phyloP scores from a whole-genome alignment of 1,284 basidiomycete species.

The Cryptococcus sp. region DNA sequence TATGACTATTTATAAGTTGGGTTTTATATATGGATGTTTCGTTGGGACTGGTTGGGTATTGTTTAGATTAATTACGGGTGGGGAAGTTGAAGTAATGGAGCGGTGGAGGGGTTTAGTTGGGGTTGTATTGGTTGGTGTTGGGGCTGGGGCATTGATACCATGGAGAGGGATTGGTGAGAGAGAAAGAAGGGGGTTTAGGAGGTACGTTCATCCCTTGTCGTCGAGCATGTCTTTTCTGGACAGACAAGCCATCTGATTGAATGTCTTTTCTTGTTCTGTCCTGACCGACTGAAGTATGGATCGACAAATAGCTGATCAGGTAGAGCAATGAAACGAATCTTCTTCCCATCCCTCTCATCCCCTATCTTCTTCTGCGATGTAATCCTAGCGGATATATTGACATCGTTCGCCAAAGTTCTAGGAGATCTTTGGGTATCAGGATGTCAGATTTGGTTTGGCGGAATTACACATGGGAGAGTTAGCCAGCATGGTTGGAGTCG shows the following conservation, averaged over 20 bases:
- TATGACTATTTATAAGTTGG: slow-evolving; percentile 64
- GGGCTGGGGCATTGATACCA: slow-evolving; percentile 62
- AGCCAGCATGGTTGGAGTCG: slow-evolving; percentile 59
- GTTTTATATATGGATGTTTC: slow-evolving; percentile 58
- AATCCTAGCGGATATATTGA: slow-evolving; percentile 90
- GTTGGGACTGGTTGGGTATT: slow-evolving; percentile 61
- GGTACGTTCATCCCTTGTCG: slow-evolving; percentile 54
- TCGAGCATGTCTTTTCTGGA: too few species aligned
- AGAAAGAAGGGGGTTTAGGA: slow-evolving; percentile 68
- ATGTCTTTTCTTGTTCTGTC: not conserved
- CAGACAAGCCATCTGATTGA: slow-evolving; percentile 3
- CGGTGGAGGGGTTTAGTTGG: slow-evolving; percentile 69
- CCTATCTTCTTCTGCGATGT: slow-evolving; percentile 85
- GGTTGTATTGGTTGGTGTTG: slow-evolving; percentile 58
- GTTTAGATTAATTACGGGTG: slow-evolving; percentile 60
- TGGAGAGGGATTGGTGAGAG: slow-evolving; percentile 61
- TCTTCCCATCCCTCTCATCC: slow-evolving; percentile 60
- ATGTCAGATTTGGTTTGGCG: slow-evolving; percentile 64
- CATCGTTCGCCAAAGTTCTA: slow-evolving; percentile 93
- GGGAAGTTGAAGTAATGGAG: slow-evolving; percentile 61
- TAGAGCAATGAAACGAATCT: slow-evolving; percentile 67
- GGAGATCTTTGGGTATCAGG: slow-evolving; percentile 89
- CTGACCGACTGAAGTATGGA: too few species aligned
- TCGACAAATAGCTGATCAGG: not conserved
- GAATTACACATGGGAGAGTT: slow-evolving; percentile 65